Conservation (phyloP, 768 basidiomycete species). For the Mycena latifolia region DNA sequence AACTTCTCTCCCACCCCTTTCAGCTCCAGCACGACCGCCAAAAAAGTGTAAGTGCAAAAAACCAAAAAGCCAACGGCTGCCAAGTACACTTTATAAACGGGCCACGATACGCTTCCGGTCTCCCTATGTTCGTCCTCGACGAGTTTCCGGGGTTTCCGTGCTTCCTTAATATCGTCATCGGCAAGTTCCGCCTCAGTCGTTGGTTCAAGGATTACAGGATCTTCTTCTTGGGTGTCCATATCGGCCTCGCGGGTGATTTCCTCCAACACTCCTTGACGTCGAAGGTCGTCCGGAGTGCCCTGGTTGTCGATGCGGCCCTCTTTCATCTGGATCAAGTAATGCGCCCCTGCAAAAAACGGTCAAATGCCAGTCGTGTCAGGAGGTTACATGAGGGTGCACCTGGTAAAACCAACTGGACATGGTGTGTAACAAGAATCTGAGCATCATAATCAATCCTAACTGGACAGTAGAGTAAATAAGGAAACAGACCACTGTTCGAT, state of each 20-base stretch:
- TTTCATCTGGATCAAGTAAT: conserved; percentile 82
- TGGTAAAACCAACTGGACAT: conserved; percentile 87
- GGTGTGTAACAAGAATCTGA: conserved; percentile 76
- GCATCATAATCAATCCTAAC: neutral
- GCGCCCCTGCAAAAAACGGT: conserved; percentile 44
- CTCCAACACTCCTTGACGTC: conserved; percentile 72
- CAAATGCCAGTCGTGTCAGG: neutral
- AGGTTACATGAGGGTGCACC: conserved; percentile 44
- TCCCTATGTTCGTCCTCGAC: conserved; percentile 88
- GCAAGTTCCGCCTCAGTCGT: conserved; percentile 30
- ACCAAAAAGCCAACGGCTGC: conserved; percentile 82
- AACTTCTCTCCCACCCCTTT: conserved; percentile 70
- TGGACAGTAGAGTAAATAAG: conserved; percentile 57
- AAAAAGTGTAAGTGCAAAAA: conserved; percentile 63
- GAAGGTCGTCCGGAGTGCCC: conserved; percentile 75
- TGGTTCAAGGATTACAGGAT: conserved; percentile 49
- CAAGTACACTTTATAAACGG: conserved; percentile 74
- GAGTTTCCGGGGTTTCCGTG: conserved; percentile 77
- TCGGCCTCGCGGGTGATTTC: conserved; percentile 66
- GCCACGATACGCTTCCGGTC: conserved; percentile 86
- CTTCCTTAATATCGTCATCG: conserved; percentile 34
- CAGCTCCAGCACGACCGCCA: conserved; percentile 60
- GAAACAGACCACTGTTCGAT: conserved; percentile 71
- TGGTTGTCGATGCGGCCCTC: conserved; percentile 86
- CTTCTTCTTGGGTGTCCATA: conserved; percentile 62